phyloP scores from a whole-genome alignment of 768 basidiomycete species.

The Cystofilobasidium ferigula region DNA sequence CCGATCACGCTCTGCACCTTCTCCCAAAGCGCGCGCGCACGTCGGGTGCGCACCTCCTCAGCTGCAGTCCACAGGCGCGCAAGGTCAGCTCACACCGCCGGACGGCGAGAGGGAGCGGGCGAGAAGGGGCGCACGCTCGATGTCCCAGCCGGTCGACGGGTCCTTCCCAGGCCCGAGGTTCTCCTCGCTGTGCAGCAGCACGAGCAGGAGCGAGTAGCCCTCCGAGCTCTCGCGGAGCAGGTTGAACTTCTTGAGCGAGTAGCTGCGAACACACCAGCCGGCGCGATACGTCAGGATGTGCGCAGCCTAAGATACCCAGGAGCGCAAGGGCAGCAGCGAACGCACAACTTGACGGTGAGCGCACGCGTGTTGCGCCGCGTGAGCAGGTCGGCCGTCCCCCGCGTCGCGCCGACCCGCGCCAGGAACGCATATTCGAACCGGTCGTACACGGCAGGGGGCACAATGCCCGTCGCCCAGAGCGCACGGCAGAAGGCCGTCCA shows the following conservation, averaged over 20 bases:
- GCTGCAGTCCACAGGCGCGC: neutral
- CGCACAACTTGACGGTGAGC: neutral
- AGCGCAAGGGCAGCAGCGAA: neutral
- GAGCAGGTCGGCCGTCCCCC: constrained; percentile 2
- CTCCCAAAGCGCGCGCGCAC: constrained; percentile 51
- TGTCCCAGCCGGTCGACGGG: constrained; percentile 16
- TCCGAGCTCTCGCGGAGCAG: constrained; percentile 93
- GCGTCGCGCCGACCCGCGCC: constrained; percentile 3
- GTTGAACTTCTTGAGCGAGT: constrained; percentile 71
- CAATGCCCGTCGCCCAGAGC: constrained; percentile 1
- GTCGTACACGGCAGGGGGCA: neutral
- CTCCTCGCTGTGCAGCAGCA: constrained; percentile 48
- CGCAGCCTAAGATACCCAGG: neutral
- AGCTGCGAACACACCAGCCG: neutral
- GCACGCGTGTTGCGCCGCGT: neutral
- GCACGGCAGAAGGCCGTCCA: constrained; percentile 17
- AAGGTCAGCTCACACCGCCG: neutral
- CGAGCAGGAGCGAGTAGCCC: constrained; percentile 85
- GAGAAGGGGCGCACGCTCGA: constrained; percentile 16
- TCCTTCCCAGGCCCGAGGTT: constrained; percentile 20
- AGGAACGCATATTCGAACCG: constrained; percentile 18
- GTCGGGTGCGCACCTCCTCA: neutral
- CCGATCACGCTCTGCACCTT: constrained; percentile 76
- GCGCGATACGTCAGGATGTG: neutral
- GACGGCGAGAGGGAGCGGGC: neutral